Percentiles rank a stretch among this genome's conserved stretches.
Evolutionary conservation across 768 basidiomycete species (phyloP).

Genomic region (Megacollybia marginata): DNA sequence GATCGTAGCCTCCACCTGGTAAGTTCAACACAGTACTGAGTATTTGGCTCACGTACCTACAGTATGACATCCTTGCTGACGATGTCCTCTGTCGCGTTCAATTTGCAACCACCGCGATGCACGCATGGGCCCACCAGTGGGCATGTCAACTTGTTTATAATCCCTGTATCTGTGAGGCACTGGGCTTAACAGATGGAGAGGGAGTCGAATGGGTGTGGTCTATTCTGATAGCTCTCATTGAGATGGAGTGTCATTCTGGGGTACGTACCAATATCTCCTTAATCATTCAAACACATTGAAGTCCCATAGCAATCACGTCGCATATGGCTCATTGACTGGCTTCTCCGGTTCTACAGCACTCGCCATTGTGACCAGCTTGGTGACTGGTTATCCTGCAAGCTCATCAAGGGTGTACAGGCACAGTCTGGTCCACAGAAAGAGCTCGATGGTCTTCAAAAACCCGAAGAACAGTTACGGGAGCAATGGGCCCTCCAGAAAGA

Average conservation of each 20-base stretch:
- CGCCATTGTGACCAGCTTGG: neutral
- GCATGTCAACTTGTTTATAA: slow-evolving; percentile 10
- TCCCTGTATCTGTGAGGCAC: slow-evolving; percentile 7
- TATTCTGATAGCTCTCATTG: no score
- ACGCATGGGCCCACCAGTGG: slow-evolving; percentile 15
- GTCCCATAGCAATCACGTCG: neutral
- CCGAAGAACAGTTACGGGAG: neutral
- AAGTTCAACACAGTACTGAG: neutral
- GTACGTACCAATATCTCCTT: neutral
- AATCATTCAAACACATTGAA: neutral
- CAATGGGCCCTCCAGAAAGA: slow-evolving; percentile 4
- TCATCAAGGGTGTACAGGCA: neutral
- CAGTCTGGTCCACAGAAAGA: neutral
- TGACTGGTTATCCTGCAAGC: neutral
- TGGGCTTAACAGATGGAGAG: slow-evolving; percentile 12
- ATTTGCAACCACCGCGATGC: slow-evolving; percentile 10
- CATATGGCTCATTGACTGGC: neutral
- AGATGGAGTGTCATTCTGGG: slow-evolving; percentile 2
- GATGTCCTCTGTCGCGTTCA: slow-evolving; percentile 4
- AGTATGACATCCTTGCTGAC: neutral
- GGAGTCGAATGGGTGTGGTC: no score
- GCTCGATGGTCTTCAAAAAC: neutral
- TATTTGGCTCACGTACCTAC: neutral
- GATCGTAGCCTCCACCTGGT: neutral
- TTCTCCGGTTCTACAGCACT: neutral